Base-by-base conservation (phyloP, 208 protist species). In the Leishmania lainsoni region DNA sequence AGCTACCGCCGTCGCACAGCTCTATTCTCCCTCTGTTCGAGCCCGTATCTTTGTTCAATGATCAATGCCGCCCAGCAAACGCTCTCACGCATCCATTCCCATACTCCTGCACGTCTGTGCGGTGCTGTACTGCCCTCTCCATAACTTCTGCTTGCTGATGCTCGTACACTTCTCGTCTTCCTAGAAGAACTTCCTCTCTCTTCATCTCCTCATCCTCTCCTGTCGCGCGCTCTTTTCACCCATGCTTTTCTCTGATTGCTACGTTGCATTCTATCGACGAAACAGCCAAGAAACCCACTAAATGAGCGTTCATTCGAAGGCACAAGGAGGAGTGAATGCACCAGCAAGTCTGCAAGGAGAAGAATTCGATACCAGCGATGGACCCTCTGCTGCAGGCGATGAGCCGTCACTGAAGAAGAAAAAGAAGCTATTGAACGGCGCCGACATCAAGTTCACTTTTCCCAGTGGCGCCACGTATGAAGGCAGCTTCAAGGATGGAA, bases 401-500 rank as follows among this genome's bases (percentile, higher is more conserved):
- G 45, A 79, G 17, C 17, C 69, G 3, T 39, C 61, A 32, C 52
- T 89, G 9, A 83, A 83, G 69, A 87, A 84, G 69, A 90, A 90
- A 58, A 86, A 85, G 71, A 93, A 87, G 81, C 81, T 90, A 12
- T 75, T 91, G 16, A 90, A 92, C 54, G 91, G 86, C 17, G 61
- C 73, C 52, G 85, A 92, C 69, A 86, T 93, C 59, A 86, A 84
- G n/a, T 85, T 91, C 71, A 88, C 80, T 1, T 93, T 91, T 72
- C 87, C 89, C 12, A 88, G 80, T 54, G 91, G 91, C 12, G 90
- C 89, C 16, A 86, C 74, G 29, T 95, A 95, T 74, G 81, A 88
- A 5, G 91, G 91, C 5, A 81, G 80, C 22, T 88, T 95, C 83
- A 80, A 84, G 20, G 87, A 92, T 48, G 91, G 89, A 10, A 89